These are phyloP conservation scores for Neurospora sp. DNA, from an alignment of 495 filamentous ascomycete species.

Conservation along the genomic window DNA sequence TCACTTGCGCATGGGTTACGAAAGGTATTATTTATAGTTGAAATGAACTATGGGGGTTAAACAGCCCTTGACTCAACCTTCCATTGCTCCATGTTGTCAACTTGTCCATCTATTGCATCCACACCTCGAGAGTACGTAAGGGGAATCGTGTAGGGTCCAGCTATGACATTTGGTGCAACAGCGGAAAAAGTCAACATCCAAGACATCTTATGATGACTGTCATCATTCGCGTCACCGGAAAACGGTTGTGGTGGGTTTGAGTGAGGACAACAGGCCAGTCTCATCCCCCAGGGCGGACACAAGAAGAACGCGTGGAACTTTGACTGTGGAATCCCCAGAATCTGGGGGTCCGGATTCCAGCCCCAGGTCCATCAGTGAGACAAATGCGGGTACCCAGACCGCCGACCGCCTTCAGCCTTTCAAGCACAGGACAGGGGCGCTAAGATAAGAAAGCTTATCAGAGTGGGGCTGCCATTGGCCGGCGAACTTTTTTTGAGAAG, in stretches of 20 bases:
- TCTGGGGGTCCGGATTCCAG: conserved; percentile 1
- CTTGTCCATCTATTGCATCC: background rate
- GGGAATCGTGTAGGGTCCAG: background rate
- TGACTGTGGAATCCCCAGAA: background rate
- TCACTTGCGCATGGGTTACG: conserved; percentile 19
- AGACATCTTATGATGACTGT: background rate
- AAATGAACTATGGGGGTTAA: conserved; percentile 14
- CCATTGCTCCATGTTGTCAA: background rate
- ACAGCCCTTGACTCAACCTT: background rate
- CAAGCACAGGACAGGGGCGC: background rate
- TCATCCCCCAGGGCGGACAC: background rate
- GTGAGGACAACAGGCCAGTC: background rate
- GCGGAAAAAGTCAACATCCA: background rate
- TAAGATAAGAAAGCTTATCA: conserved; percentile 15
- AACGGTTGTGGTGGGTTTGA: background rate
- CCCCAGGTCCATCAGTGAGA: background rate
- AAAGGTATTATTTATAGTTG: conserved; percentile 18
- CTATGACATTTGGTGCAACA: background rate
- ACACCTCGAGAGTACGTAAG: background rate
- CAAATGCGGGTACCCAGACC: conserved; percentile 1
- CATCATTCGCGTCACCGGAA: background rate
- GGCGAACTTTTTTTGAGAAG: conserved; percentile 17
- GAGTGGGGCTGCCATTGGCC: conserved; percentile 5
- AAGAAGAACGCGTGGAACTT: conserved; percentile 1
- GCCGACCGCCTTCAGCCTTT: conserved; percentile 5